Base-by-base conservation (phyloP, 2,329 filamentous ascomycete genomes). In the Pestalotiopsis fici region DNA sequence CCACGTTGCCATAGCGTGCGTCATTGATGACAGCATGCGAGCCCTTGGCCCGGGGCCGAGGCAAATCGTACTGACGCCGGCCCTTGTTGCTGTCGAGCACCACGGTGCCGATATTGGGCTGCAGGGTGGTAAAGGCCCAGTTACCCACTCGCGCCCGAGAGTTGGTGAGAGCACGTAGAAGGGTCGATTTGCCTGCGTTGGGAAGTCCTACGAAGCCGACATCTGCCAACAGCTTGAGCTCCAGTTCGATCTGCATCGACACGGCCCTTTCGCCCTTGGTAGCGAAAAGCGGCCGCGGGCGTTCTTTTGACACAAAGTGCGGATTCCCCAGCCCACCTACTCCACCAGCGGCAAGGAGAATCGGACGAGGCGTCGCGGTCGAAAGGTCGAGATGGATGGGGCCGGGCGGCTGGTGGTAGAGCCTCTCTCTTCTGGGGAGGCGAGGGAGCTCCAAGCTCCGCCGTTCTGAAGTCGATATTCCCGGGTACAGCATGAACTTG, bases 81-180 rank as follows among this genome's bases (percentile, higher is more conserved):
- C 95, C 94, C 67, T 90, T 90, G 81, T 96, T 88, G 77, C 95
- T 89, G 78, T 99, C 96, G 12, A 99, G 87, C 15, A 98, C 91
- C 6, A 99, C 94, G 0, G 96, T 99, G 63, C 96, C 96, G 65
- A 99, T 97, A 73, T 97, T 98, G 2, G 96, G 96, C 72, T 95
- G 91, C 9, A 99, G 85, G 0, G 96, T 99, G 3, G 96, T 99
- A 78, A 99, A 99, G 11, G 94, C 95, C 96, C 96, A 99, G 77
- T 93, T 91, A 54, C 96, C 96, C 35, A 99, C 90, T 50, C 96
- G 89, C 1, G 96, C 93, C 68, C 94, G 91, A 77, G 93, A 97
- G 78, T 95, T 95, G 74, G 91, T 97, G 73, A 99, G 83, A 3
- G 95, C 91, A 21, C 96, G 90, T 18, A 98, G 86, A 1, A 99